Conservation (phyloP, 441 rosid species). For the Melastoma candidum region DNA sequence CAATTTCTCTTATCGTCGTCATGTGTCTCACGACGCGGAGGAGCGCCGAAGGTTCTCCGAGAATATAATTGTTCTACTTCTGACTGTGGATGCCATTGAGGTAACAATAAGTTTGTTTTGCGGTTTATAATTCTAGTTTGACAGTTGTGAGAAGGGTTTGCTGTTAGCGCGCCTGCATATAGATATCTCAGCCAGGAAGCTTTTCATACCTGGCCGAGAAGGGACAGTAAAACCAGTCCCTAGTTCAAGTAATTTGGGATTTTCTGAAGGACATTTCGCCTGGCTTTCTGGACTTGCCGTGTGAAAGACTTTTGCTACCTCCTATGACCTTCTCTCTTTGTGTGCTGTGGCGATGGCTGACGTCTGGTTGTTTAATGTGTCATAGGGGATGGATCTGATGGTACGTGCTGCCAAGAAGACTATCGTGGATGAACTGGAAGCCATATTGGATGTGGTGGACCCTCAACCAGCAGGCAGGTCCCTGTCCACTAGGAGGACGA, state of each 20-base stretch:
- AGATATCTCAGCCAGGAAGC: too few species aligned
- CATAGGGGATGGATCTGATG: background rate
- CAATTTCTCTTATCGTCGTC: slow-evolving; percentile 70
- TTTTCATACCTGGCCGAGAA: too few species aligned
- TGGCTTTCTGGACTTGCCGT: too few species aligned
- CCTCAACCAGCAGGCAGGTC: slow-evolving; percentile 67
- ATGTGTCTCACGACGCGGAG: slow-evolving; percentile 57
- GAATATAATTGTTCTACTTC: slow-evolving; percentile 79
- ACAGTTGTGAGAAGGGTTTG: background rate
- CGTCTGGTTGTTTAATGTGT: background rate
- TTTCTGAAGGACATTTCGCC: too few species aligned
- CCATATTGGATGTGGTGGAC: slow-evolving; percentile 80
- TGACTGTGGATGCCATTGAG: slow-evolving; percentile 91
- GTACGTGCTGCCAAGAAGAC: background rate
- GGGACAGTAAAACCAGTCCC: too few species aligned
- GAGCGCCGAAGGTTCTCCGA: slow-evolving; percentile 77
- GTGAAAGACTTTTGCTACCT: too few species aligned
- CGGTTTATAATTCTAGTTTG: too few species aligned
- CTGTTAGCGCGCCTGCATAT: too few species aligned
- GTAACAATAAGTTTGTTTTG: slow-evolving; percentile 23
- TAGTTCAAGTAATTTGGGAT: too few species aligned
- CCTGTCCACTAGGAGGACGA: slow-evolving; percentile 54
- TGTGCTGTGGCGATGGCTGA: background rate
- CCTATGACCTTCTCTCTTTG: too few species aligned
- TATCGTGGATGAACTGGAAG: slow-evolving; percentile 25